These are phyloP conservation scores for Cinnamomum chago DNA, from an alignment of 164 flowering plant genomes.

Conservation along the genomic window DNA sequence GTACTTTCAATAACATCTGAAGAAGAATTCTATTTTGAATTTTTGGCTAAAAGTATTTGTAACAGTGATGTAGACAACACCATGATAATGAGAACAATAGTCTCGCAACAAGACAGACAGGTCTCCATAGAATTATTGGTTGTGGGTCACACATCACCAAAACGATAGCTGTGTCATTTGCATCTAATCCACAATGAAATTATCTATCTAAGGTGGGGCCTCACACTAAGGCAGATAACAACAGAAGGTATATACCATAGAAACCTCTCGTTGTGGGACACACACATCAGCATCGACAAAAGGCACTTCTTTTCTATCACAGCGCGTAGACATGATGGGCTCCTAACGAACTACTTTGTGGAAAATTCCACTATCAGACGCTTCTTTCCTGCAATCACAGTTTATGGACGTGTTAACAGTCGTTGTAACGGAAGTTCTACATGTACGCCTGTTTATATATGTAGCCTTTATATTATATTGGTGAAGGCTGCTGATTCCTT, in stretches of 20 bases:
- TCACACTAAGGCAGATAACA: neutral
- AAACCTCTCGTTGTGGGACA: neutral
- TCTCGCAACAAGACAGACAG: neutral
- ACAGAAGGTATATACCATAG: neutral
- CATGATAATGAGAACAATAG: too few relatives aligned
- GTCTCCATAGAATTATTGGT: constrained; percentile 4
- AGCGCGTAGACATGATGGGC: neutral
- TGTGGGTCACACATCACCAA: neutral
- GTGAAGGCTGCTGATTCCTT: neutral
- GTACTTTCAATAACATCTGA: neutral
- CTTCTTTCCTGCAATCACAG: neutral
- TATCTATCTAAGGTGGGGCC: neutral
- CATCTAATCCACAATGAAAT: neutral
- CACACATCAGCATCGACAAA: neutral
- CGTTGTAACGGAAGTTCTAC: neutral
- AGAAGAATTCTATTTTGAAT: too few relatives aligned
- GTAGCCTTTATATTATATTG: neutral
- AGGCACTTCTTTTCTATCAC: neutral
- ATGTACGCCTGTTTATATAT: too few relatives aligned
- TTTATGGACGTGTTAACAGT: neutral
- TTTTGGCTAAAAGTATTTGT: too few relatives aligned
- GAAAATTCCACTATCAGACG: neutral
- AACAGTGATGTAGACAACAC: too few relatives aligned
- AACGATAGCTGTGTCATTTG: neutral
- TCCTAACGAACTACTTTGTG: neutral